These are phyloP conservation scores for Fraxinus albicans DNA, from an alignment of 305 asterid species.

Conservation along the genomic window DNA sequence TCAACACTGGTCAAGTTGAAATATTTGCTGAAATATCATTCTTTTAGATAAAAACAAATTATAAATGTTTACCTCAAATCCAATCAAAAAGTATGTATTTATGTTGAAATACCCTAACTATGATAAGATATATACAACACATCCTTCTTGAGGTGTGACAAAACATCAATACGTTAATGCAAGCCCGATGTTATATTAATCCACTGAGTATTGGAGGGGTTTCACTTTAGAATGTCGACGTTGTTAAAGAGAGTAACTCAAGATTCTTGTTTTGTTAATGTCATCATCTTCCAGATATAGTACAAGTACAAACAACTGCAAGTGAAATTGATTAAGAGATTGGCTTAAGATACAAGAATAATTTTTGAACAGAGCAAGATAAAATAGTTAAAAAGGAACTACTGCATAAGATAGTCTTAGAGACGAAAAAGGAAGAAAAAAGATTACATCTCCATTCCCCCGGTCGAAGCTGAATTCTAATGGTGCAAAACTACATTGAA, in stretches of 20 bases:
- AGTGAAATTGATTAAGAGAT: not conserved
- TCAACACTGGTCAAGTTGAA: not conserved
- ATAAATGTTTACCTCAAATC: too few relatives aligned
- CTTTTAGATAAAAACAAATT: too few relatives aligned
- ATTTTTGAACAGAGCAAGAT: not conserved
- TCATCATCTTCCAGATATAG: not conserved
- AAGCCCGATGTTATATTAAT: not conserved
- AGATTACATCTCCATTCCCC: not conserved
- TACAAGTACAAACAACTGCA: not conserved
- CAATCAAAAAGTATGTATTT: not conserved
- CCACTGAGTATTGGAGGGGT: not conserved
- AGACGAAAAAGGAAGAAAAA: not conserved
- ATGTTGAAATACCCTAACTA: not conserved
- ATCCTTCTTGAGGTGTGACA: not conserved
- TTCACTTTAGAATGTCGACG: not conserved
- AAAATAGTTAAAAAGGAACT: not conserved
- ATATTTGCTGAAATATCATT: too few relatives aligned
- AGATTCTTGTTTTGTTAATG: not conserved
- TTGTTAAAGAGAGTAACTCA: not conserved
- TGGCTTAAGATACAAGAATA: not conserved
- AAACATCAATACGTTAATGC: not conserved
- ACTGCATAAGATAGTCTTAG: not conserved
- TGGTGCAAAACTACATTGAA: conserved; percentile 34
- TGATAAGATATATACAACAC: not conserved
- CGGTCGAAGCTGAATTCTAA: not conserved